phyloP scores from a whole-genome alignment of 177 flowering plant species.

The Vitis hybrid region DNA sequence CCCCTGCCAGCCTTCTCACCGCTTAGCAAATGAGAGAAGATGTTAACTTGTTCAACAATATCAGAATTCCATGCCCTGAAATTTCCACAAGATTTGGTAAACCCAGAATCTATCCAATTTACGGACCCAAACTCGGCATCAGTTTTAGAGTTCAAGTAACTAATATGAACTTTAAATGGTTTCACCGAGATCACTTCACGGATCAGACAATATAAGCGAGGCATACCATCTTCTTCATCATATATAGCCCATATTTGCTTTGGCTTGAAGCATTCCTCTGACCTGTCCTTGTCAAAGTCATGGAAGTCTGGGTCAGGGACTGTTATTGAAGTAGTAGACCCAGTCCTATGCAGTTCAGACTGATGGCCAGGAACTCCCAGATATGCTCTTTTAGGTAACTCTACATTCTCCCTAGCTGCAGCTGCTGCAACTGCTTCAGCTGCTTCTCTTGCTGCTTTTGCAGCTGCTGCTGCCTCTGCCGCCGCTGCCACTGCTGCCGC shows the following conservation, averaged over 20 bases:
- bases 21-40: conserved; percentile 63
- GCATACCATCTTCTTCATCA: conserved; percentile 91
- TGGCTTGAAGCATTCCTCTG: conserved; percentile 70
- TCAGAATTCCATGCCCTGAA: conserved; percentile 62
- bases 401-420: conserved; percentile 16
- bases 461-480: conserved; percentile 22
- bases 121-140: conserved; percentile 62
- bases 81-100: conserved; percentile 75
- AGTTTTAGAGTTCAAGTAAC: conserved; percentile 64
- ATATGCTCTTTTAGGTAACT: conserved; percentile 15
- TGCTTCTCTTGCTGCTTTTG: conserved; percentile 7
- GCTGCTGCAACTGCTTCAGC: conserved; percentile 13
- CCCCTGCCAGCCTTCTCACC: conserved; percentile 70
- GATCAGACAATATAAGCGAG: conserved; percentile 70
- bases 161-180: conserved; percentile 69
- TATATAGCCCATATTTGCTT: conserved; percentile 85
- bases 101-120: conserved; percentile 66
- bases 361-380: conserved; percentile 13
- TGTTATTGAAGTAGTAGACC: conserved; percentile 37
- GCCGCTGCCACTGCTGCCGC: conserved; percentile 26
- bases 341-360: conserved; percentile 22
- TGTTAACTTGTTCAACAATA: conserved; percentile 60
- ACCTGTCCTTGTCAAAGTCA: conserved; percentile 70
- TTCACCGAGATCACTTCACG: conserved; percentile 61
- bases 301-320: conserved; percentile 79